Conservation (phyloP, 1,139 yeast species). For the Yamadazyma dushanensis region DNA sequence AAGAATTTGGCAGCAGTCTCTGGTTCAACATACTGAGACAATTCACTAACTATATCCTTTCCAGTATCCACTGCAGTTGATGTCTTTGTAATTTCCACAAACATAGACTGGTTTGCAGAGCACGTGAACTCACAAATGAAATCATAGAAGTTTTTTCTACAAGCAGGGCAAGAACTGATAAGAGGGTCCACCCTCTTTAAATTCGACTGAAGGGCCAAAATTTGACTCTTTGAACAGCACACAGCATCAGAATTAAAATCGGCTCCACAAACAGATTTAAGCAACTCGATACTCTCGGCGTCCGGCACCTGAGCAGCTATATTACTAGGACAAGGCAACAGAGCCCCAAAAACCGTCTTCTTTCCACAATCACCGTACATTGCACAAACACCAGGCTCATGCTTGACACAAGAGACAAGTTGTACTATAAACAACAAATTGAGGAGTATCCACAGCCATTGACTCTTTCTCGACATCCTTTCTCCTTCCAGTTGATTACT, state of each 20-base stretch:
- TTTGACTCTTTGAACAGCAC: conserved; percentile 44
- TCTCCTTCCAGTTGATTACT: background rate
- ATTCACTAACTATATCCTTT: conserved; percentile 65
- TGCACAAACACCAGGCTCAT: conserved; percentile 50
- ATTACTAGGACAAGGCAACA: conserved; percentile 74
- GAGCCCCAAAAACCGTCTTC: conserved; percentile 72
- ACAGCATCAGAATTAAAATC: conserved; percentile 46
- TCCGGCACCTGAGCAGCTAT: conserved; percentile 47
- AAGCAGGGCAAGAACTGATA: conserved; percentile 93
- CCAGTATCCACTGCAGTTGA: conserved; percentile 53
- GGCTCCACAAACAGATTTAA: conserved; percentile 69
- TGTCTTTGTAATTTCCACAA: conserved; percentile 64
- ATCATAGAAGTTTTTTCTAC: conserved; percentile 79
- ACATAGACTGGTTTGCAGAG: conserved; percentile 77
- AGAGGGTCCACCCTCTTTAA: conserved; percentile 75
- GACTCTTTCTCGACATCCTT: background rate
- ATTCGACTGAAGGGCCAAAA: conserved; percentile 41
- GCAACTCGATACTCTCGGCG: conserved; percentile 42
- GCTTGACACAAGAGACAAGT: conserved; percentile 11
- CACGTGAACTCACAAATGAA: conserved; percentile 90
- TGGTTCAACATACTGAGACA: conserved; percentile 63
- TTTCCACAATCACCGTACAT: conserved; percentile 76
- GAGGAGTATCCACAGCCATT: background rate
- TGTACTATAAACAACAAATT: background rate
- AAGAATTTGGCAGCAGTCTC: conserved; percentile 63